Evolutionary conservation across 768 basidiomycete species (phyloP), one percentile per base, ranked within the genome.

Genomic region (Tricholoma matsutake): DNA sequence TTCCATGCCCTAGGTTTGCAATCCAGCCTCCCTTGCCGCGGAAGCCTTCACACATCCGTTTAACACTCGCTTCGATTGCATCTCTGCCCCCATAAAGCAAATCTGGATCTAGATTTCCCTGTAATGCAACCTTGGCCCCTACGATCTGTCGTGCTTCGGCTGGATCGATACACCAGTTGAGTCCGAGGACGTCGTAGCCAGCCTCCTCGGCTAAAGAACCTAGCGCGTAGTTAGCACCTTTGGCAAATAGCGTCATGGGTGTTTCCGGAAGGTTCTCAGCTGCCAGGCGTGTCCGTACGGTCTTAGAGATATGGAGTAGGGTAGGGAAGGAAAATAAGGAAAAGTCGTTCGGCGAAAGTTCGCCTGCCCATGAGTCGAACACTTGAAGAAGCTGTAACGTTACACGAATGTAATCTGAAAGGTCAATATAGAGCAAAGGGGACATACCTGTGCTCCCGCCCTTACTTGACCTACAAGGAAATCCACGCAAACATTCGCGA

Each of bases 291-390:
- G 70, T 67, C 57, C 85, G 86, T 60, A 98, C 92, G 60, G 84
- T 79, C 2, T 75, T 75, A 14, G 90, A 84, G 67, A 98, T 95
- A 67, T 86, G 84, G 51, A 79, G 74, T 39, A 94, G 80, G 14
- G 89, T 83, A 7, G 95, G 95, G 62, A 91, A 83, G 49, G 96
- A 89, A 76, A 97, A 98, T 54, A 80, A 77, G 31, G 75, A 72
- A 75, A 96, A 98, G 71, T 98, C 92, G 69, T 92, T 78, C 2
- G 90, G 93, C 3, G 96, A 89, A 60, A 99, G 81, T 70, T 97
- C 96, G 54, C 92, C 91, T 8, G 92, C 97, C 85, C 91, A 93
- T 1, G 97, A 98, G 74, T 99, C 97, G 69, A 99, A 99, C 11
- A 99, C 83, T 84, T 99, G 97, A 5, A 98, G 80, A 51, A 97